Evolutionary conservation across 768 basidiomycete species (phyloP), one percentile per base, ranked within the genome.

Genomic region (Erythrobasidium yunnanense): DNA sequence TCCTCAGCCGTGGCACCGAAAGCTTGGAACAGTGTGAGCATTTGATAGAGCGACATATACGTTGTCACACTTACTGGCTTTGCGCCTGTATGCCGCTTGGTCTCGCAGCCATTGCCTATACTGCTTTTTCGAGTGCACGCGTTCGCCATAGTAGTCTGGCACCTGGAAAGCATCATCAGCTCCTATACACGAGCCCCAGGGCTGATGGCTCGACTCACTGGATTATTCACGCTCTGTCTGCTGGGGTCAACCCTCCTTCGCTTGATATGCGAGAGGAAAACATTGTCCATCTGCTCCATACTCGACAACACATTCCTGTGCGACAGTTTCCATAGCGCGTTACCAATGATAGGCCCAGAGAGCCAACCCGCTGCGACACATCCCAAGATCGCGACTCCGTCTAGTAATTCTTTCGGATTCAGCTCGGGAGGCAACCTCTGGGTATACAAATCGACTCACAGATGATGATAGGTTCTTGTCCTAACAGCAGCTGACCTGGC

Each of bases 91-190:
- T 2, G 45, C 38, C 15, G 60, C 74, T 66, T 77, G 76, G 71
- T 77, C 76, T 52, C 76, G 62, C 15, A 77, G 68, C 76, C 76
- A 77, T 52, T 76, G 66, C 49, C 76, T 67, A 66, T 77, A 77
- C 0, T 73, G 71, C 27, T 71, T 63, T 1, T 75, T 68, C 18
- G 74, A 75, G 1, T 70, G 69, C 67, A 77, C 73, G 73, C 75
- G 66, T 58, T 71, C 70, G 34, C 70, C 70, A 29, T 49, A 58
- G 55, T 60, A 55, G 55, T 66, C 66, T 20, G 55, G 55, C 2
- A 46, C 38, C 56, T 58, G 55, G 2, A 47, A 6, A 34, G n/a
- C n/a, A n/a, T n/a, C n/a, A n/a, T n/a, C 56, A n/a, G 15, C 6
- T 30, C 38, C 18, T 4, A 15, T 4, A 27, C 7, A n/a, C 42